phyloP scores from a whole-genome alignment of 2,329 filamentous ascomycete species.

The Fusarium sacchari region DNA sequence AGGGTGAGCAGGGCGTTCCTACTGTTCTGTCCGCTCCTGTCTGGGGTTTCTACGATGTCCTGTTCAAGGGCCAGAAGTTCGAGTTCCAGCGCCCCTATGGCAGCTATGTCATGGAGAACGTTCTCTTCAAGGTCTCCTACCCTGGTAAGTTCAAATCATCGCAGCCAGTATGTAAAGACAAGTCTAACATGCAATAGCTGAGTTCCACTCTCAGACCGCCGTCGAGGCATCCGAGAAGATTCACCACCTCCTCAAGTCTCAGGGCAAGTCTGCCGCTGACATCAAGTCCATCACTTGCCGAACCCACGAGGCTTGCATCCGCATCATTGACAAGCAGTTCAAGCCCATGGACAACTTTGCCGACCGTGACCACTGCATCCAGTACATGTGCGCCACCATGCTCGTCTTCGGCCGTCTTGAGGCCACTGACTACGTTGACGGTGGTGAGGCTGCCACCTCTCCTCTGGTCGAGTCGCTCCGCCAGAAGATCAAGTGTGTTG shows the following conservation, averaged over 20 bases:
- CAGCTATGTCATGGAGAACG: conserved; percentile 99
- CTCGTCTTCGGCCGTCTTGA: conserved; percentile 93
- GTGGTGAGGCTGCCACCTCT: conserved; percentile 89
- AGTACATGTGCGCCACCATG: conserved; percentile 99
- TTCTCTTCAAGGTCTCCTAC: conserved; percentile 99
- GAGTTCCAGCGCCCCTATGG: conserved; percentile 96
- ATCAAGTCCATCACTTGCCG: conserved; percentile 94
- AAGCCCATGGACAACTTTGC: conserved; percentile 99
- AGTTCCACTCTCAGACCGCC: conserved; percentile 98
- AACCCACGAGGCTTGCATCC: conserved; percentile 97
- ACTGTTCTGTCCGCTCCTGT: conserved; percentile 91
- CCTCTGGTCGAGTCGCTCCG: conserved; percentile 90
- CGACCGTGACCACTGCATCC: conserved; percentile 98
- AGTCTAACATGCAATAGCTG: conserved; percentile 61
- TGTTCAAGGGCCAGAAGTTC: conserved; percentile 96
- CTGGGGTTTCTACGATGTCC: conserved; percentile 99
- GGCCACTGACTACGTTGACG: conserved; percentile 93
- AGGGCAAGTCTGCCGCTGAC: conserved; percentile 92
- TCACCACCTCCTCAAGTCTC: conserved; percentile 80
- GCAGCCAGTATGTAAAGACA: background rate
- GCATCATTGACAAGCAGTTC: conserved; percentile 99
- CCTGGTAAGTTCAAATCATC: conserved; percentile 69
- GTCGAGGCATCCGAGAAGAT: conserved; percentile 94
- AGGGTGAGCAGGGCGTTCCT: conserved; percentile 89
- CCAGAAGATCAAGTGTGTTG: conserved; percentile 93